Percentiles rank a stretch among this genome's conserved stretches.
These are phyloP conservation scores for Aureobasidium namibiae DNA, from an alignment of 2,329 filamentous ascomycete species.

Conservation along the genomic window DNA sequence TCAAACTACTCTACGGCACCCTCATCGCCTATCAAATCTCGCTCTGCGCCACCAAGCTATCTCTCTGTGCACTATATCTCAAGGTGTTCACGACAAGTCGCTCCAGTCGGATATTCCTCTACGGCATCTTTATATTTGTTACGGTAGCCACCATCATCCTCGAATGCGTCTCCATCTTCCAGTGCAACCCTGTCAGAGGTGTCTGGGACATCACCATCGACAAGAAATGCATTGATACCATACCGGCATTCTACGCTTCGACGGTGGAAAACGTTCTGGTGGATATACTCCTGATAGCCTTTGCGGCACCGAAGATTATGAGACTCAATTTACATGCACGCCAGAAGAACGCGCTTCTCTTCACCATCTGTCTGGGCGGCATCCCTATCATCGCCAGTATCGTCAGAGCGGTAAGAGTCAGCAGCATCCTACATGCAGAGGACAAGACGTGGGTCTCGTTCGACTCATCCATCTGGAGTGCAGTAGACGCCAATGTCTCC, in stretches of 20 bases:
- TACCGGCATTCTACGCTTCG: slow-evolving; percentile 7
- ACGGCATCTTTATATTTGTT: background rate
- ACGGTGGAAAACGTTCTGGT: background rate
- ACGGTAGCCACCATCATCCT: background rate
- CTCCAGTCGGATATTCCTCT: background rate
- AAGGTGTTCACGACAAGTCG: slow-evolving; percentile 4
- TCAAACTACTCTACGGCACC: background rate
- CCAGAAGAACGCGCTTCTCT: slow-evolving; percentile 1
- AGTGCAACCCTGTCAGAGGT: background rate
- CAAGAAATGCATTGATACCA: slow-evolving; percentile 2
- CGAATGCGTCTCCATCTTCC: slow-evolving; percentile 6
- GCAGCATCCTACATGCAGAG: background rate
- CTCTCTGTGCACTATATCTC: slow-evolving; percentile 4
- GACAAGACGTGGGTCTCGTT: slow-evolving; percentile 7
- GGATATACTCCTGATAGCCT: slow-evolving; percentile 2
- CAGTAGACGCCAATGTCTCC: slow-evolving; percentile 4
- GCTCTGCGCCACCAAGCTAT: slow-evolving; percentile 7
- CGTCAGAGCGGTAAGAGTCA: background rate
- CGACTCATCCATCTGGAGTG: slow-evolving; percentile 6
- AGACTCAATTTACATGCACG: background rate
- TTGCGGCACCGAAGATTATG: slow-evolving; percentile 6
- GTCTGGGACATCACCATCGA: slow-evolving; percentile 1
- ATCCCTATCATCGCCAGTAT: slow-evolving; percentile 6
- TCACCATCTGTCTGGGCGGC: background rate
- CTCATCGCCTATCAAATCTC: slow-evolving; percentile 3